phyloP scores from a whole-genome alignment of 2,329 filamentous ascomycete genomes.

The Colletotrichum endophyticum region DNA sequence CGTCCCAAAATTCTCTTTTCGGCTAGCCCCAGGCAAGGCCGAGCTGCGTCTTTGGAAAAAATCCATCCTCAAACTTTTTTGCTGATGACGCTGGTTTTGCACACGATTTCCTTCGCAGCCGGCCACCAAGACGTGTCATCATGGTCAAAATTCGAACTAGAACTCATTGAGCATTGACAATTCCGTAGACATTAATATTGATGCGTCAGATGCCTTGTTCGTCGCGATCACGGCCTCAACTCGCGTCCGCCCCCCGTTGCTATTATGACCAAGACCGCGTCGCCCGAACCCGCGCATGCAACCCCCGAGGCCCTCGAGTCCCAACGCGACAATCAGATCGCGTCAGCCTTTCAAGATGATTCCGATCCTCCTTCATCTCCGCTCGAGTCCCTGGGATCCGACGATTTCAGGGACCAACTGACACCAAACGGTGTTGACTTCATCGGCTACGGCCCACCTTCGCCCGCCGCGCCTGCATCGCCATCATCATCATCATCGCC shows the following conservation, averaged over 20 bases:
- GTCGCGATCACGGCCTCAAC: slow-evolving; percentile 56
- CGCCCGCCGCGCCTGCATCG: background rate
- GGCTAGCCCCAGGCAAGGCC: slow-evolving; percentile 20
- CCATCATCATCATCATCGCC: slow-evolving; percentile 2
- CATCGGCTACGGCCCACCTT: background rate
- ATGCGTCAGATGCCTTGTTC: slow-evolving; percentile 62
- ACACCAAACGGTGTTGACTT: slow-evolving; percentile 21
- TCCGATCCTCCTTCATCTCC: slow-evolving; percentile 10
- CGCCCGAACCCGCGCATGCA: slow-evolving; percentile 48
- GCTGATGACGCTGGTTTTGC: slow-evolving; percentile 51
- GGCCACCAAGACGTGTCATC: slow-evolving; percentile 53
- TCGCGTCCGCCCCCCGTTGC: slow-evolving; percentile 40
- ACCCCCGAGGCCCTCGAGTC: slow-evolving; percentile 29
- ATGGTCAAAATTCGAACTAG: slow-evolving; percentile 58
- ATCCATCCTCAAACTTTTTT: slow-evolving; percentile 47
- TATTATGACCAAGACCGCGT: slow-evolving; percentile 68
- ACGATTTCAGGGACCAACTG: slow-evolving; percentile 20
- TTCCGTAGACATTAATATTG: slow-evolving; percentile 62
- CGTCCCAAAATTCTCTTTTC: slow-evolving; percentile 2
- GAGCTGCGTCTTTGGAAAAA: slow-evolving; percentile 20
- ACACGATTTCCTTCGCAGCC: slow-evolving; percentile 48
- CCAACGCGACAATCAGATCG: slow-evolving; percentile 25
- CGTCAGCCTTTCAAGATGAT: slow-evolving; percentile 13
- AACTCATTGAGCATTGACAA: slow-evolving; percentile 48
- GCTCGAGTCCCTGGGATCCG: slow-evolving; percentile 18